phyloP scores from a whole-genome alignment of 116 monocot genomes.

The Iris pallida region DNA sequence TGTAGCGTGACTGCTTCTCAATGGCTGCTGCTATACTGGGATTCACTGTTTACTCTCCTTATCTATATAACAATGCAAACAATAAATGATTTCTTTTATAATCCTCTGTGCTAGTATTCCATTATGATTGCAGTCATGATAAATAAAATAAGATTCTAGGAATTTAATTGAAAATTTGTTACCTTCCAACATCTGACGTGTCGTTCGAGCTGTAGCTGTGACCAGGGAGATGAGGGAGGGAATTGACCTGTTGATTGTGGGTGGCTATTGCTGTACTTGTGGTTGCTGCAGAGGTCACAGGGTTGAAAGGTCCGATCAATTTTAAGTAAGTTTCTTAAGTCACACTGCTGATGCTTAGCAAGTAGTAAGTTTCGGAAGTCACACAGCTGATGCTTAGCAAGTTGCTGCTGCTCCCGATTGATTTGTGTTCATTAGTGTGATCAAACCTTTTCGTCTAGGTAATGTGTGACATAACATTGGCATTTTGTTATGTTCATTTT shows the following conservation, averaged over 20 bases:
- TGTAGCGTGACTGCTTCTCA: neutral
- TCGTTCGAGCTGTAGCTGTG: neutral
- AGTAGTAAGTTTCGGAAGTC: no score
- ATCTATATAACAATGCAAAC: neutral
- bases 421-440: no score
- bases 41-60: neutral
- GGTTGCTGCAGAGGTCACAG: constrained; percentile 12
- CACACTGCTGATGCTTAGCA: no score
- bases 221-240: neutral
- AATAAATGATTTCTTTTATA: neutral
- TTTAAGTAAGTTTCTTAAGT: no score
- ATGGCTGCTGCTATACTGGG: neutral
- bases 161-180: constrained; percentile 2
- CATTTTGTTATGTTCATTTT: no score
- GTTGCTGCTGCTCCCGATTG: no score
- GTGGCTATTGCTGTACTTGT: constrained; percentile 6
- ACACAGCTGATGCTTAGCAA: no score
- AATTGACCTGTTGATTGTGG: neutral
- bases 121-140: neutral
- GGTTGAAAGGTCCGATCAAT: neutral
- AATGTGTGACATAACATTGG: no score
- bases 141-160: neutral
- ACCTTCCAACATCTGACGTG: neutral
- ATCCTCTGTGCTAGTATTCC: neutral
- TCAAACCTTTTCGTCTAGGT: no score